These are phyloP conservation scores for Salvia splendens DNA, from an alignment of 257 asterid species.

Conservation along the genomic window DNA sequence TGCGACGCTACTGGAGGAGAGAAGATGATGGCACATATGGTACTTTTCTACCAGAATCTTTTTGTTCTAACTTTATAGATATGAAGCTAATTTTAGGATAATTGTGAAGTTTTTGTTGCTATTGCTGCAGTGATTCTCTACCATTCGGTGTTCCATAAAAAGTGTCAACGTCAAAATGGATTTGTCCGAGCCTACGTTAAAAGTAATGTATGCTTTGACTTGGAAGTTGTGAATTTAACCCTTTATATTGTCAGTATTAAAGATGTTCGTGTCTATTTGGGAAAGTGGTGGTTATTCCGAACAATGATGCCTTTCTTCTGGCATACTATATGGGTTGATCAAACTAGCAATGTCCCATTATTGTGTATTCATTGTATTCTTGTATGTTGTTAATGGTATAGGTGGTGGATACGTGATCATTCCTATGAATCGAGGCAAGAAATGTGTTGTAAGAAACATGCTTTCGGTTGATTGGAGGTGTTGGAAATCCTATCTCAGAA, in stretches of 20 bases:
- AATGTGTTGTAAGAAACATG: conserved; percentile 77
- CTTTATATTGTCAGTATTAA: neutral
- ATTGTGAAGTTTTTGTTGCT: neutral
- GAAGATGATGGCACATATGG: conserved; percentile 97
- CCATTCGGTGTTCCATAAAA: conserved; percentile 77
- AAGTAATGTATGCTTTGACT: conserved; percentile 75
- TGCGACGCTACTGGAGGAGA: conserved; percentile 94
- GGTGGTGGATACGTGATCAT: conserved; percentile 89
- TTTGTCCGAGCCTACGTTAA: conserved; percentile 83
- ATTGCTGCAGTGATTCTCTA: conserved; percentile 72
- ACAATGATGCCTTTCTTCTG: neutral
- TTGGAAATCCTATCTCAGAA: conserved; percentile 67
- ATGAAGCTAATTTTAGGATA: conserved; percentile 19
- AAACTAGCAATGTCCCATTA: conserved; percentile 4
- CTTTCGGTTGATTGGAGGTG: conserved; percentile 86
- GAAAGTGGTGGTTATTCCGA: neutral
- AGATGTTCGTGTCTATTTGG: neutral
- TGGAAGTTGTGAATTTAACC: conserved; percentile 12
- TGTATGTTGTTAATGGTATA: conserved; percentile 32
- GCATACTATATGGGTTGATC: conserved; percentile 7
- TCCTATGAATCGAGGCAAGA: conserved; percentile 72
- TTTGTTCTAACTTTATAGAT: neutral
- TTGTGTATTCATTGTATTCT: neutral
- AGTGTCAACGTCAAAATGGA: conserved; percentile 77
- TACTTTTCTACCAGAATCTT: conserved; percentile 28